Evolutionary conservation across 495 filamentous ascomycete genomes (phyloP), one percentile per base, ranked within the genome.

Genomic region (Penicillium diatomitis): DNA sequence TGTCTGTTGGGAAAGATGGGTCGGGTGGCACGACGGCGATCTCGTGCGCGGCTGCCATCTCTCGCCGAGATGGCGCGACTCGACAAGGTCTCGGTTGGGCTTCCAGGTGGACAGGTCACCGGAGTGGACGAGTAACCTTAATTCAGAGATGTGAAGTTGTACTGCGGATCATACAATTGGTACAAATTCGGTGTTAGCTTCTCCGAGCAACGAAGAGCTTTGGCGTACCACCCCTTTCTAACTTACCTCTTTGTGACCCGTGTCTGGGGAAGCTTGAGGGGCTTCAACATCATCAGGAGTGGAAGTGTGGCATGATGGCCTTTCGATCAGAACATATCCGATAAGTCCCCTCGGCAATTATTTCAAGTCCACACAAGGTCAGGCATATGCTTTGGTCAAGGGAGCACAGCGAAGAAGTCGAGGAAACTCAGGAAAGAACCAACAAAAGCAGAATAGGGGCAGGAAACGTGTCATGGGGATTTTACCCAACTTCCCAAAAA

Each of bases 11-110:
- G 45, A 56, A 32, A 7, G 52, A 35, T 0, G 60, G 62, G 38
- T 53, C 50, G n/a, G 55, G 48, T 4, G 56, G 38, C 11, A 67
- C 48, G 12, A 65, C 48, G 8, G 60, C 42, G 30, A 66, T 10
- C 0, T 46, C 45, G 39, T 32, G 37, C 3, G 32, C n/a, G 10
- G 30, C 7, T 2, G 46, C 29, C 56, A 57, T 57, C 33, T 1
- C 38, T 34, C 27, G 20, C 20, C 20, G 20, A 20, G 20, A 20
- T 20, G 20, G 20, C 20, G 20, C 20, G 20, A 20, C 20, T 20
- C 20, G 20, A 20, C 20, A 20, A 20, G 20, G 20, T 20, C 20
- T 20, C 20, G 20, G 20, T 20, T 20, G 20, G 20, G 20, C 20
- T 20, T 20, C 20, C 20, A 20, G 20, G 20, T 20, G 20, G 20